Conservation (phyloP, 2,329 filamentous ascomycete species). For the Didymella pomorum region DNA sequence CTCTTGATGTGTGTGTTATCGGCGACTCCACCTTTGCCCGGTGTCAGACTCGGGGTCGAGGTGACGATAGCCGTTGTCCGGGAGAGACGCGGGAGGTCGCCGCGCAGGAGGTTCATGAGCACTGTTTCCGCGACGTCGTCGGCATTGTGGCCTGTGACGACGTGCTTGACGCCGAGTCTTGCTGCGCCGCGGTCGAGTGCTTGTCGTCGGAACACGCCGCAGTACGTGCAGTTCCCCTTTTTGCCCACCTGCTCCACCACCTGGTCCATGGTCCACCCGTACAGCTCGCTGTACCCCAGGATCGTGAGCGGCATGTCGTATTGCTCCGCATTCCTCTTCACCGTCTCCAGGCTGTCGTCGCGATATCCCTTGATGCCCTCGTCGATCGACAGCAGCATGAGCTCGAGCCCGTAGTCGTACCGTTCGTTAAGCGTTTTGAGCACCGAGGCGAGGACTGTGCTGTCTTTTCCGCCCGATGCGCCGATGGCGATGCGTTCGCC, state of each 20-base stretch:
- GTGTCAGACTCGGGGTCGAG: conserved; percentile 50
- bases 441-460: conserved; percentile 92
- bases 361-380: conserved; percentile 97
- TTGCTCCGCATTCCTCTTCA: conserved; percentile 90
- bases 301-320: conserved; percentile 93
- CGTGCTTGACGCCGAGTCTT: conserved; percentile 85
- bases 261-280: conserved; percentile 99
- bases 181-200: conserved; percentile 92
- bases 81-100: conserved; percentile 85
- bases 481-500: conserved; percentile 94
- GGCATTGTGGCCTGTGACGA: conserved; percentile 97
- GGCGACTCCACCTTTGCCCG: conserved; percentile 57
- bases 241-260: conserved; percentile 96
- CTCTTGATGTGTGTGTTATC: conserved; percentile 83
- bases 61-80: conserved; percentile 90
- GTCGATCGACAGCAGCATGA: conserved; percentile 90
- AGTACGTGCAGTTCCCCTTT: conserved; percentile 99
- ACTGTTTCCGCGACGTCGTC: conserved; percentile 98
- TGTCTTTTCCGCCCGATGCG: conserved; percentile 96
- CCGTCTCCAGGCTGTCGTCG: conserved; percentile 94
- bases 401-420: conserved; percentile 82
- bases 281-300: conserved; percentile 90
- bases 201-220: conserved; percentile 93
- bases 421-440: conserved; percentile 94
- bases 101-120: conserved; percentile 93